phyloP scores from a whole-genome alignment of 495 filamentous ascomycete species.

The Podospora pseudoanserina region DNA sequence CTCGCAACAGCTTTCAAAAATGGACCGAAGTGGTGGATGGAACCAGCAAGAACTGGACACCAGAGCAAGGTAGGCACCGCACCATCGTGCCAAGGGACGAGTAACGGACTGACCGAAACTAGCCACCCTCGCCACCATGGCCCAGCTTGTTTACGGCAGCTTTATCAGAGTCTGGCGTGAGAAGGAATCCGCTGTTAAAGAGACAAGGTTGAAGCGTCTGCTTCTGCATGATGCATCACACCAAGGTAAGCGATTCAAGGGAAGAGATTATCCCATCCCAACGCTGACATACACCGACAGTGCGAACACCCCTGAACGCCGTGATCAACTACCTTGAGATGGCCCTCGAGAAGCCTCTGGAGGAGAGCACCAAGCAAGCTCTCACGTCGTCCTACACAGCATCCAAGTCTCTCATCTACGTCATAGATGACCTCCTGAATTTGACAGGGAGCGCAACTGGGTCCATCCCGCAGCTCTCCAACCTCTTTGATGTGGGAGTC shows the following conservation, averaged over 20 bases:
- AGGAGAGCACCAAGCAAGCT: constrained; percentile 70
- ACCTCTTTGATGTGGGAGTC: constrained; percentile 61
- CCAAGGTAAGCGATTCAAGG: constrained; percentile 16
- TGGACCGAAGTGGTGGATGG: constrained; percentile 66
- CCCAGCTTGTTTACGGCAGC: constrained; percentile 74
- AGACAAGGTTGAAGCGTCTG: constrained; percentile 65
- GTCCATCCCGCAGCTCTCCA: constrained; percentile 63
- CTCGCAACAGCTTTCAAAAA: constrained; percentile 62
- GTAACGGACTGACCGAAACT: constrained; percentile 8
- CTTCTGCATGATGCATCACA: constrained; percentile 81
- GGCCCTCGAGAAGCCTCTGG: constrained; percentile 70
- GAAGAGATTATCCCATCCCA: not conserved
- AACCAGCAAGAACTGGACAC: constrained; percentile 61
- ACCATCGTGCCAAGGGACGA: not conserved
- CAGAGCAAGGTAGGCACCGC: constrained; percentile 41
- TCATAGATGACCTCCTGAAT: constrained; percentile 84
- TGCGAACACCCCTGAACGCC: constrained; percentile 79
- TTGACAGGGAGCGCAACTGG: constrained; percentile 77
- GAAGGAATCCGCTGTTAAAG: constrained; percentile 55
- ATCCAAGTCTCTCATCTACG: constrained; percentile 87
- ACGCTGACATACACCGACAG: constrained; percentile 42
- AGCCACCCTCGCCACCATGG: constrained; percentile 71
- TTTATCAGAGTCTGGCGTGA: constrained; percentile 80
- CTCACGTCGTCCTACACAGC: constrained; percentile 75
- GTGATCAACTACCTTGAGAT: constrained; percentile 90